A percentile compares a stretch with the other conserved stretches of the same genome.
Evolutionary conservation across 176 grass and related monocot species (phyloP).

Genomic region (Cenchrus purpureus): DNA sequence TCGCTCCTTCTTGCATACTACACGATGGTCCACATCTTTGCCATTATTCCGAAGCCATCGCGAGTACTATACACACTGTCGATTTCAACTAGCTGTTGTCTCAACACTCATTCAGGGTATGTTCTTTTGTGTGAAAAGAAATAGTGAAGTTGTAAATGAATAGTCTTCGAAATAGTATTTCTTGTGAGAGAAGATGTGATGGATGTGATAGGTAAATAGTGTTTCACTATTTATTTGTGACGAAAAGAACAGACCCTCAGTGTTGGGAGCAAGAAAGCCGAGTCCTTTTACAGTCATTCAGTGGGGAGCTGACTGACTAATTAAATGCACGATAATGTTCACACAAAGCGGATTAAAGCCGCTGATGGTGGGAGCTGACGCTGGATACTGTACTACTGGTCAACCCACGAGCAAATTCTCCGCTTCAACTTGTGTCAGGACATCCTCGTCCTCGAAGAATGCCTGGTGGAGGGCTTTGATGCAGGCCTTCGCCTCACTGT

Average conservation of each 20-base stretch:
- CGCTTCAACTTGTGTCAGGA: slow-evolving; percentile 39
- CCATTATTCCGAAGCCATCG: neutral
- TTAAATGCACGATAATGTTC: neutral
- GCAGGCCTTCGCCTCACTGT: slow-evolving; percentile 71
- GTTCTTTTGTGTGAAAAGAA: too few species aligned
- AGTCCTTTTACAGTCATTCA: neutral
- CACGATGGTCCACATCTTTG: neutral
- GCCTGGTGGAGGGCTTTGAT: slow-evolving; percentile 66
- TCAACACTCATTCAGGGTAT: too few species aligned
- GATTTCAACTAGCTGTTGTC: too few species aligned
- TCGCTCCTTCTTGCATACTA: neutral
- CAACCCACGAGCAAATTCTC: neutral
- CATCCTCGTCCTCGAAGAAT: slow-evolving; percentile 69
- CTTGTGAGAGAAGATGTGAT: too few species aligned
- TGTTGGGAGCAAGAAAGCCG: neutral
- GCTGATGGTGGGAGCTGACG: neutral
- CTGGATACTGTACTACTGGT: neutral
- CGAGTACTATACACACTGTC: neutral
- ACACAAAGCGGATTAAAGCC: neutral
- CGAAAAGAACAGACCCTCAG: neutral
- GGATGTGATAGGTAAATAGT: too few species aligned
- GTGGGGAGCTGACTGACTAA: neutral
- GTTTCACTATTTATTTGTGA: too few species aligned
- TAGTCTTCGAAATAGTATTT: too few species aligned
- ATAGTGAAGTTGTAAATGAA: too few species aligned